Evolutionary conservation across 2,329 filamentous ascomycete species (phyloP), one percentile per base, ranked within the genome.

Genomic region (Thermochaetoides dissita): DNA sequence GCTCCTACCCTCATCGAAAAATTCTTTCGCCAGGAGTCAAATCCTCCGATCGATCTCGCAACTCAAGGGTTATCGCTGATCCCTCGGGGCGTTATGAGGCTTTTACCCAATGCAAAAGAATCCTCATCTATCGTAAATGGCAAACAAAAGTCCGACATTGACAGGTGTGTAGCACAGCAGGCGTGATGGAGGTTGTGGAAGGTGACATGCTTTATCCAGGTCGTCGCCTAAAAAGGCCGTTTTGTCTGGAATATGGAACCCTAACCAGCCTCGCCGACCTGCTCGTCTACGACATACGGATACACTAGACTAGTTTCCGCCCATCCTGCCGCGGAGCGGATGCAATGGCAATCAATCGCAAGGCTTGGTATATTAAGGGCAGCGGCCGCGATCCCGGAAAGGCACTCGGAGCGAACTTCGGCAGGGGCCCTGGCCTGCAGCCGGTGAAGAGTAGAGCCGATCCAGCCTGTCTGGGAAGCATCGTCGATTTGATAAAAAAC

Each of bases 291-390:
- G 28, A 28, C 34, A 8, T 34, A 30, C 10, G 34, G 30, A 32
- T 35, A 35, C 24, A 30, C 37, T 11, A 11, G 24, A 8, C 41
- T 34, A 31, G n/a, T 30, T 24, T 32, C 32, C 37, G 37, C 37
- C 37, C 37, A 40, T 39, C 45, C 39, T 36, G n/a, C 30, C 34
- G 37, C 39, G 31, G 34, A 32, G 28, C 45, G 45, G 41, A 44
- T 44, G 45, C 45, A 44, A 42, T 46, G 45, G 39, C 37, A 38
- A 44, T 46, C 45, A 44, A 46, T 44, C 41, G 45, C 39, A 43
- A 32, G 36, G 44, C 42, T 46, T 42, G 37, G 36, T 39, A 36
- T 36, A 38, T 36, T 30, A 28, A 29, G 31, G 34, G 24, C 33
- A 29, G 11, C 34, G 30, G 11, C 37, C 10, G 30, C 38, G 32